Base-by-base conservation (phyloP, 148 eudicot genomes). In the Vaccinium vitisidaea region DNA sequence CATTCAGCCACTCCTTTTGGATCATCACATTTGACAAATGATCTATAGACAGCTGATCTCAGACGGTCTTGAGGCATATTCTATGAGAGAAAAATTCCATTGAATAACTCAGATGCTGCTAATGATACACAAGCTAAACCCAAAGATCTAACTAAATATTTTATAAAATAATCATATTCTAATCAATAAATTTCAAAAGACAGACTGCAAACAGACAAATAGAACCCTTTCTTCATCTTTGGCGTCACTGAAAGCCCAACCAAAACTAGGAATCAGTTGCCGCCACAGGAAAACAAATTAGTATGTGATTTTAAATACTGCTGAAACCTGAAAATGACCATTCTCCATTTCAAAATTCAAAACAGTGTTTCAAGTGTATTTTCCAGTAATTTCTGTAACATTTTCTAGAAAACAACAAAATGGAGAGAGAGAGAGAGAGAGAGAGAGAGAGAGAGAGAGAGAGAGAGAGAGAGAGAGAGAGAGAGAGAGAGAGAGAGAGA, bases 1-100 rank as follows among this genome's bases (percentile, higher is more conserved):
- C 92, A 90, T 80, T 95, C 96, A 82, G 83, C 90, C 61, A 95
- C 93, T 83, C 95, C 98, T 90, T 91, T 93, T 56, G 98, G 96
- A 91, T 94, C 94, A 84, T 94, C 95, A 83, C 98, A 95, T 54
- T 90, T 90, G 85, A 95, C 87, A 88, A 95, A 95, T 88, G 98
- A 90, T 90, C 93, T 93, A 88, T 92, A 95, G 56, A 92, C 91
- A 86, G 87, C 87, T 88, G 98, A 86, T 91, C 91, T 93, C 63
- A 88, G 86, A 71, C 88, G 87, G 83, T 91, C 95, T 86, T 91
- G 94, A 91, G 95, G 92, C 96, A 95, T 94, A 84, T 88, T 90
- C 94, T 91, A 75, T 14, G 53, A 56, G 32, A 81, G 46, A 85
- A 85, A 13, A 85, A 84, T 21, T 27, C 54, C 53, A 80, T 80